Percentiles rank a stretch among this genome's conserved stretches.
phyloP scores from a whole-genome alignment of 345 rosid genomes.

The Salix viminalis region DNA sequence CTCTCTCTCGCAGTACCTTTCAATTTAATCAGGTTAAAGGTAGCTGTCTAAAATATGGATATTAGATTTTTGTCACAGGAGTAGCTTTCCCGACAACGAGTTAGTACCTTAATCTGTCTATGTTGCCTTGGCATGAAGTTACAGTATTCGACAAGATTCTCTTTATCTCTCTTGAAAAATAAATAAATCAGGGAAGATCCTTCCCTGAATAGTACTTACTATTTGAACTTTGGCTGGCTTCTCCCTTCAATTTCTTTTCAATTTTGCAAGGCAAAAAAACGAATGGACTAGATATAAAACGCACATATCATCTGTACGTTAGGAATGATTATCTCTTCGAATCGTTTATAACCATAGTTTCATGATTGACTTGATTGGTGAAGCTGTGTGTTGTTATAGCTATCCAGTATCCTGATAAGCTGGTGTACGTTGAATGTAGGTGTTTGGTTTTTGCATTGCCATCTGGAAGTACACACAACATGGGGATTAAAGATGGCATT shows the following conservation, averaged over 20 bases:
- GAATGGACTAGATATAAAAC: background rate
- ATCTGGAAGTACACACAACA: conserved; percentile 40
- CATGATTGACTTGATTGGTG: background rate
- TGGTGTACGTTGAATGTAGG: conserved; percentile 14
- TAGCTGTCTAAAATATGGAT: background rate
- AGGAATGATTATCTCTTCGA: background rate
- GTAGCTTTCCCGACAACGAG: conserved; percentile 2
- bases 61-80: background rate
- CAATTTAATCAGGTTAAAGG: background rate
- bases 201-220: no score
- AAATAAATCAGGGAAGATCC: no score
- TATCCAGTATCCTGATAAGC: background rate
- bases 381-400: background rate
- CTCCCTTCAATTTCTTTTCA: background rate
- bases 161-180: background rate
- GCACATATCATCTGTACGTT: background rate
- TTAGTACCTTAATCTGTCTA: background rate
- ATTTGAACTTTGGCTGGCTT: no score
- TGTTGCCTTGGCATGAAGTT: background rate
- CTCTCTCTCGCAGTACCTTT: background rate
- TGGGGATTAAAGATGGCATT: conserved; percentile 48
- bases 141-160: background rate
- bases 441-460: conserved; percentile 43
- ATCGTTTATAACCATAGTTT: background rate
- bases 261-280: background rate